Conservation (phyloP, 1,284 basidiomycete genomes). For the Pseudozyma pruni region DNA sequence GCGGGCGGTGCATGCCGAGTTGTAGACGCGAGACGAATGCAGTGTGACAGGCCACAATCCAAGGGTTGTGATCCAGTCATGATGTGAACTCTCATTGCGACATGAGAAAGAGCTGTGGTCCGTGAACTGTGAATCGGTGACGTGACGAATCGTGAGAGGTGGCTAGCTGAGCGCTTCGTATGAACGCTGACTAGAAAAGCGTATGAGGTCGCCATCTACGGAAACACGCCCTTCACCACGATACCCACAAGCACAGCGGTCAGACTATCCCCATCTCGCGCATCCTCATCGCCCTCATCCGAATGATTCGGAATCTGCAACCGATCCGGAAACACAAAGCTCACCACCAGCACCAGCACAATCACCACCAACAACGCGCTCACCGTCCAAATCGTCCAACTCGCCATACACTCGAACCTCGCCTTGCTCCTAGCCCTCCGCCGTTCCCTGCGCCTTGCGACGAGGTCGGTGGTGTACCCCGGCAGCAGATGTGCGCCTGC, state of each 20-base stretch:
- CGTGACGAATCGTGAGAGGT: too few species aligned
- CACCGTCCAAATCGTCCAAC: slow-evolving; percentile 48
- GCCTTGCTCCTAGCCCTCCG: slow-evolving; percentile 30
- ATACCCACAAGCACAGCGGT: not conserved
- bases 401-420: slow-evolving; percentile 48
- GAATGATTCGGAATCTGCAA: slow-evolving; percentile 24
- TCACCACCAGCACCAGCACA: slow-evolving; percentile 19
- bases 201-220: too few species aligned
- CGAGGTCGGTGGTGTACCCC: slow-evolving; percentile 30
- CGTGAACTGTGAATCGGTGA: too few species aligned
- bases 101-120: too few species aligned
- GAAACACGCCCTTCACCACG: not conserved
- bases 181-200: too few species aligned
- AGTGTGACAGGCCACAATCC: too few species aligned
- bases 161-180: too few species aligned
- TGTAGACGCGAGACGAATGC: too few species aligned
- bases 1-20: slow-evolving; percentile 33
- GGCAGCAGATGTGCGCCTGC: slow-evolving; percentile 48
- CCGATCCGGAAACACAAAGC: slow-evolving; percentile 29
- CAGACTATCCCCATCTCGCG: not conserved
- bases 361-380: slow-evolving; percentile 31
- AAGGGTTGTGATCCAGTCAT: too few species aligned
- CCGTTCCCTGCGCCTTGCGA: slow-evolving; percentile 30
- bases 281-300: slow-evolving; percentile 13
- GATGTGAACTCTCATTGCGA: too few species aligned